Conservation (phyloP, 179 eudicot genomes). For the Gypsophila paniculata region DNA sequence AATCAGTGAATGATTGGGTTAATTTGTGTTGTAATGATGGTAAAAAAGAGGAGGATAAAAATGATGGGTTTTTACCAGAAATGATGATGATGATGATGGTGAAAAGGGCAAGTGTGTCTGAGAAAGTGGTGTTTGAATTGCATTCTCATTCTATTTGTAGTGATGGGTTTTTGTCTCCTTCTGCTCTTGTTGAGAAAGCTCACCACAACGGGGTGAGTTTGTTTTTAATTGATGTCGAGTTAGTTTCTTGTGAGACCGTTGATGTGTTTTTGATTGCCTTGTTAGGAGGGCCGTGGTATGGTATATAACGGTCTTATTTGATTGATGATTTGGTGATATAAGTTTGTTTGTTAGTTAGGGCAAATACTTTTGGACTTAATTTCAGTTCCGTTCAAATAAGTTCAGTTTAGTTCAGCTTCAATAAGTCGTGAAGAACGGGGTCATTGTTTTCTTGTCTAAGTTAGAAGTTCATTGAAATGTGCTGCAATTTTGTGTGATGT, state of each 20-base stretch:
- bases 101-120: conserved; percentile 36
- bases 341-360: too few relatives aligned
- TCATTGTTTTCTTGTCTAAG: too few relatives aligned
- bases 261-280: too few relatives aligned
- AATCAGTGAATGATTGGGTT: conserved; percentile 75
- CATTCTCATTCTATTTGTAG: conserved; percentile 88
- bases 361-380: too few relatives aligned
- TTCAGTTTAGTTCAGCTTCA: too few relatives aligned
- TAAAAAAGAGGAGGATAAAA: conserved; percentile 19
- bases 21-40: conserved; percentile 31
- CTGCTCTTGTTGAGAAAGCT: conserved; percentile 85
- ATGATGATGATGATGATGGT: neutral
- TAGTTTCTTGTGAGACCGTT: too few relatives aligned
- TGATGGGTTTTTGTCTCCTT: conserved; percentile 90
- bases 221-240: neutral
- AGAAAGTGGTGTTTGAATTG: conserved; percentile 73
- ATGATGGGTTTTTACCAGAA: conserved; percentile 54
- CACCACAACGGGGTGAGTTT: conserved; percentile 76
- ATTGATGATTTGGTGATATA: too few relatives aligned
- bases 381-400: too few relatives aligned
- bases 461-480: too few relatives aligned
- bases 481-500: neutral
- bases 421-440: too few relatives aligned
- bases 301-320: too few relatives aligned
- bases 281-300: too few relatives aligned